Evolutionary conservation across 768 basidiomycete species (phyloP).

Genomic region (Nidularia pulvinata): DNA sequence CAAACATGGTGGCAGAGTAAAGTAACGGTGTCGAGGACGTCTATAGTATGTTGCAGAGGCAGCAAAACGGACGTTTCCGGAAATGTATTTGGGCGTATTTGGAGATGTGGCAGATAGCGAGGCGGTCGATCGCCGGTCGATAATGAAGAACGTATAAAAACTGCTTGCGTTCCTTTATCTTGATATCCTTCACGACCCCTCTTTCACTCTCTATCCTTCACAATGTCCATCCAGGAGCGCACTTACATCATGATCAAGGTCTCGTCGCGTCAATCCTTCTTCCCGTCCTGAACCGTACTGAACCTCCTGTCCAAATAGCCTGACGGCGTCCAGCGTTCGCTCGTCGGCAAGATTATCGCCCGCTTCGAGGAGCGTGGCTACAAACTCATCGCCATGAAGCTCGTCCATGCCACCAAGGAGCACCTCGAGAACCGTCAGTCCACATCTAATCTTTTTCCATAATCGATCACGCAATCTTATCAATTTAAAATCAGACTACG

Average conservation of each 20-base stretch:
- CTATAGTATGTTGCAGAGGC: constrained; percentile 3
- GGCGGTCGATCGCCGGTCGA: constrained; percentile 30
- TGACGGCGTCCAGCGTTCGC: constrained; percentile 97
- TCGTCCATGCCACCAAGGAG: constrained; percentile 73
- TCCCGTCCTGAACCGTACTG: not conserved
- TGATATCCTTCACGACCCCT: constrained; percentile 15
- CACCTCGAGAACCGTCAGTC: constrained; percentile 89
- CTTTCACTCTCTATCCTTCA: constrained; percentile 22
- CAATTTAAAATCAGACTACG: constrained; percentile 78
- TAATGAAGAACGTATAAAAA: constrained; percentile 13
- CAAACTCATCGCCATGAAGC: constrained; percentile 96
- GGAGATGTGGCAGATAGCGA: constrained; percentile 24
- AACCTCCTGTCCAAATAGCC: constrained; percentile 52
- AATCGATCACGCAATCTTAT: constrained; percentile 1
- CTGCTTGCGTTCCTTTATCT: constrained; percentile 10
- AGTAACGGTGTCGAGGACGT: constrained; percentile 7
- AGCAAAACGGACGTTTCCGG: constrained; percentile 36
- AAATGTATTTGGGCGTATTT: constrained; percentile 44
- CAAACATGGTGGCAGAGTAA: constrained; percentile 40
- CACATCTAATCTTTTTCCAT: constrained; percentile 8
- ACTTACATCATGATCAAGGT: constrained; percentile 99
- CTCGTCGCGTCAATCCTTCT: constrained; percentile 3
- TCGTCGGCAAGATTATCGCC: constrained; percentile 93
- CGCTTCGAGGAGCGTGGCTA: constrained; percentile 98
- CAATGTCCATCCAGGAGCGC: constrained; percentile 79